Percentiles rank a stretch among this genome's conserved stretches.
These are phyloP conservation scores for Digitaria exilis DNA, from an alignment of 202 grass and related monocot species.

Conservation along the genomic window DNA sequence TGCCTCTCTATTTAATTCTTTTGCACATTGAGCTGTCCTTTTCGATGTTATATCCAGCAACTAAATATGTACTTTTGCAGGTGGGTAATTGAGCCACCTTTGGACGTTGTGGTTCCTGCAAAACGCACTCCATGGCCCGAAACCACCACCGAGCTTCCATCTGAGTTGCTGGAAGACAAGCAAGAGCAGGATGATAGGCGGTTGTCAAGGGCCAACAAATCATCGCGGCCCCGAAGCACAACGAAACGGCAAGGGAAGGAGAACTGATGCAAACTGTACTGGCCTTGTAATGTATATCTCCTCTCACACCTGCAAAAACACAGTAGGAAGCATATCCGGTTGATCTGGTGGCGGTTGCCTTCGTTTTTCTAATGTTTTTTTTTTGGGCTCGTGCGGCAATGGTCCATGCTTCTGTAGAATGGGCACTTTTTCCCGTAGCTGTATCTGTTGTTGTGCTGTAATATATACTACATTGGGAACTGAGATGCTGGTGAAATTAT, in stretches of 20 bases:
- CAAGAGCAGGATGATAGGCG: conserved; percentile 56
- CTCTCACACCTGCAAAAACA: conserved; percentile 37
- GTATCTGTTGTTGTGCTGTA: conserved; percentile 47
- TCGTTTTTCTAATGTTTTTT: conserved; percentile 43
- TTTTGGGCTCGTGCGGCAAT: conserved; percentile 13
- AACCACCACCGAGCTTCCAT: conserved; percentile 46
- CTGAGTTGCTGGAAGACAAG: conserved; percentile 46
- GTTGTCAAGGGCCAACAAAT: conserved; percentile 57
- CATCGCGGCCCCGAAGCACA: conserved; percentile 49
- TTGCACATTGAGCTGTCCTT: not conserved
- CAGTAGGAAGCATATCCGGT: conserved; percentile 35
- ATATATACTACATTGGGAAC: conserved; percentile 27
- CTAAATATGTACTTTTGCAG: conserved; percentile 41
- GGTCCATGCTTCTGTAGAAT: conserved; percentile 30
- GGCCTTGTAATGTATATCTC: conserved; percentile 52
- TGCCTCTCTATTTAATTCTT: not conserved
- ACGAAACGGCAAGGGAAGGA: conserved; percentile 58
- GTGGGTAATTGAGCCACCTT: conserved; percentile 88
- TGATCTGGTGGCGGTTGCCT: conserved; percentile 36
- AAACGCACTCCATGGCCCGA: conserved; percentile 87
- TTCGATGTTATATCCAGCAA: not conserved
- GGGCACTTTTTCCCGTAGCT: conserved; percentile 14
- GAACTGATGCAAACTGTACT: conserved; percentile 49
- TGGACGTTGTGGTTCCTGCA: conserved; percentile 70
- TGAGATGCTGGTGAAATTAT: conserved; percentile 19